Evolutionary conservation across 352 stramenopile genomes (phyloP), one percentile per base, ranked within the genome.

Genomic region (Pythium folliculosum): DNA sequence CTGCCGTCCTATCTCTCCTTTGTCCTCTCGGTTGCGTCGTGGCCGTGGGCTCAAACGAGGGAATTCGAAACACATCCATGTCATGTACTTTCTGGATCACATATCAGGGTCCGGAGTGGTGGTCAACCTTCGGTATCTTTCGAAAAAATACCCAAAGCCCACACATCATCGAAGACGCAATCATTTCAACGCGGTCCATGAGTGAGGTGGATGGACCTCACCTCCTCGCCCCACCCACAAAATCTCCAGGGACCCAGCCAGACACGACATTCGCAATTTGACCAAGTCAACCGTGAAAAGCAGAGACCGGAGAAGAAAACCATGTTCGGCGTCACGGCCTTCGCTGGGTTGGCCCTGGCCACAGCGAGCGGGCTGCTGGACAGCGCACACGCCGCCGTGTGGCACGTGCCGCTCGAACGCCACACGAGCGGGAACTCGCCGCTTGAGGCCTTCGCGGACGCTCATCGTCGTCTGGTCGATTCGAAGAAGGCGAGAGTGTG

Each of bases 351-450:
- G 38, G 16, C 23, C 22, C 23, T 6, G 55, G 22, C 38, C 55
- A 12, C n/a, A 40, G 55, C 10, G 19, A 27, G 40, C 38, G 55
- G 14, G 7, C 40, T n/a, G 40, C 40, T 21, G 4, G 14, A 47
- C 13, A 7, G 40, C 13, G 40, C 40, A 9, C 22, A 64, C 17
- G 58, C 58, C 27, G 44, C 58, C 12, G n/a, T 44, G 44, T 64
- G 44, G 45, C 27, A 37, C 12, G 45, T 64, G 27, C 58, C 58
- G 16, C 45, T 57, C 22, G 30, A 63, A 17, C 56, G 56, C 45
- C 56, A 56, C 38, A 27, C 23, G 1, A n/a, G 40, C 17, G 40
- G 12, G 4, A 19, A 16, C 13, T 1, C 17, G 40, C 40, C 40
- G 17, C 40, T 47, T 13, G 40, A 47, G 17, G 17, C 8, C 7